Conservation (phyloP, 2,329 filamentous ascomycete species). For the Penicillium rolfsii region DNA sequence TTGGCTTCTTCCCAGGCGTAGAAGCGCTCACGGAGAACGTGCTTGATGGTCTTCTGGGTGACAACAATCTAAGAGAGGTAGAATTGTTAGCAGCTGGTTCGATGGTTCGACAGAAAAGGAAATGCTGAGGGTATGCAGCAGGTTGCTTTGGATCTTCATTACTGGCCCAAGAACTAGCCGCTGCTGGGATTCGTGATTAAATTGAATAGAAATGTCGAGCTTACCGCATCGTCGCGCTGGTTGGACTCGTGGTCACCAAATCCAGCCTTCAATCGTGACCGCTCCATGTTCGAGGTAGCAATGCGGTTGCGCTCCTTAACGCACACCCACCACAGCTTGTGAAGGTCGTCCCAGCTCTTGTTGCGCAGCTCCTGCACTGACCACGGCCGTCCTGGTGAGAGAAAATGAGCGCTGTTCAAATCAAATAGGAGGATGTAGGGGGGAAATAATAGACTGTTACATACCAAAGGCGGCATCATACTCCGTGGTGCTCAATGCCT, state of each 20-base stretch:
- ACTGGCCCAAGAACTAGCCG: neutral
- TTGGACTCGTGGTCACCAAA: slow-evolving; percentile 73
- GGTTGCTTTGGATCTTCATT: neutral
- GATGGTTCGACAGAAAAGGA: neutral
- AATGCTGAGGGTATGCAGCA: neutral
- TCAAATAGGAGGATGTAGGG: neutral
- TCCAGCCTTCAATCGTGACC: slow-evolving; percentile 66
- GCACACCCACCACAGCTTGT: slow-evolving; percentile 92
- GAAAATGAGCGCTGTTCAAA: slow-evolving; percentile 18
- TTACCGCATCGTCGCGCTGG: slow-evolving; percentile 67
- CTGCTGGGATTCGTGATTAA: neutral
- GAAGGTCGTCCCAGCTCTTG: slow-evolving; percentile 93
- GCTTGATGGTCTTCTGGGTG: slow-evolving; percentile 83
- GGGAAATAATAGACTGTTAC: slow-evolving; percentile 18
- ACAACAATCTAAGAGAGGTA: slow-evolving; percentile 62
- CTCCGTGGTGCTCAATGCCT: slow-evolving; percentile 70
- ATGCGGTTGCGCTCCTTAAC: slow-evolving; percentile 88
- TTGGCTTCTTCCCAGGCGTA: slow-evolving; percentile 70
- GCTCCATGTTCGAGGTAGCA: slow-evolving; percentile 73
- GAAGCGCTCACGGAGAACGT: slow-evolving; percentile 82
- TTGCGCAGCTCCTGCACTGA: slow-evolving; percentile 78
- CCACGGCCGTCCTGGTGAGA: slow-evolving; percentile 70
- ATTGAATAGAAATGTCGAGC: slow-evolving; percentile 36
- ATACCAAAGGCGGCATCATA: slow-evolving; percentile 71
- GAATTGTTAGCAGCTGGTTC: slow-evolving; percentile 6